These are phyloP conservation scores for Globomyces pollinis-pini DNA, from an alignment of 192 early-diverging fungal species.

Conservation along the genomic window DNA sequence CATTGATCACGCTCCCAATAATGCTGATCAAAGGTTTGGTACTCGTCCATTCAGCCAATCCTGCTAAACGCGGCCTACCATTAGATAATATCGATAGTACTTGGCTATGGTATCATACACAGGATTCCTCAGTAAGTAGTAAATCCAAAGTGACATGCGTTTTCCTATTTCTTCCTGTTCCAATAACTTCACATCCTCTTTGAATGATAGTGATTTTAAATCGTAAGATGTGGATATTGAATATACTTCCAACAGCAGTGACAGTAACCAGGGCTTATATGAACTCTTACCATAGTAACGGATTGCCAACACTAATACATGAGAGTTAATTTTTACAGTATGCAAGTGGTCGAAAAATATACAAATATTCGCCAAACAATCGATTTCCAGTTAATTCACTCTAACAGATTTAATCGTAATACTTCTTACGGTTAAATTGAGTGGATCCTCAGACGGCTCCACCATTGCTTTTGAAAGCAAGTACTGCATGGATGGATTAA, in stretches of 20 bases:
- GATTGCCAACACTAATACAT: constrained; percentile 56
- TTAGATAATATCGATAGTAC: constrained; percentile 30
- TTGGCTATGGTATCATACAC: constrained; percentile 74
- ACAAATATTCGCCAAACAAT: constrained; percentile 65
- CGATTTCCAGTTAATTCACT: constrained; percentile 43
- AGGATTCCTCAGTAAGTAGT: constrained; percentile 77
- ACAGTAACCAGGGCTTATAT: constrained; percentile 81
- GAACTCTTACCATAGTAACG: constrained; percentile 61
- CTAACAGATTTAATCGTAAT: no score
- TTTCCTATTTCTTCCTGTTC: constrained; percentile 74
- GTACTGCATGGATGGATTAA: constrained; percentile 21
- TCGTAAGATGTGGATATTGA: background rate
- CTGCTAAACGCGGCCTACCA: background rate
- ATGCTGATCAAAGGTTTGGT: constrained; percentile 6
- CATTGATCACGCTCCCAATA: constrained; percentile 19
- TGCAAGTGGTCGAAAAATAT: constrained; percentile 74
- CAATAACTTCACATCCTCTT: constrained; percentile 38
- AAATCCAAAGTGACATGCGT: constrained; percentile 64
- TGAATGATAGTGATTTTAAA: background rate
- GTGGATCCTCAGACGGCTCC: constrained; percentile 58
- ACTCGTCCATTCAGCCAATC: background rate
- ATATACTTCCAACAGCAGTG: constrained; percentile 59
- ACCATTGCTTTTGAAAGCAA: constrained; percentile 38
- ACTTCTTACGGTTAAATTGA: constrained; percentile 62
- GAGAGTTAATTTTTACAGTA: constrained; percentile 60